Percentiles rank a stretch among this genome's conserved stretches.
Conservation (phyloP, 2,329 filamentous ascomycete genomes). For the Fusarium newnesense region DNA sequence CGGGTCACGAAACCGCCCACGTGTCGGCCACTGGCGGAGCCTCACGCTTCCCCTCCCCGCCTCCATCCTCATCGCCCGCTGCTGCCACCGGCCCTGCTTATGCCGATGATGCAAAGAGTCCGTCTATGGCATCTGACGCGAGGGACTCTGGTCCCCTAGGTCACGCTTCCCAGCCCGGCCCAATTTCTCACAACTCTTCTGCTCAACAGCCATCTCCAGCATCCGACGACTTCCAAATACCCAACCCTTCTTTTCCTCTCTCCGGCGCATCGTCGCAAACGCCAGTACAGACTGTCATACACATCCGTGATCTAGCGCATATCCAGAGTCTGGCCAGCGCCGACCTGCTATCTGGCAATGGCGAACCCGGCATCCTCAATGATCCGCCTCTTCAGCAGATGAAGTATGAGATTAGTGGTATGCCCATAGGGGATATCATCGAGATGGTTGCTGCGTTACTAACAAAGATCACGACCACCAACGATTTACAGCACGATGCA, state of each 20-base stretch:
- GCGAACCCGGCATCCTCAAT: slow-evolving; percentile 58
- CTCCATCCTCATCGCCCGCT: slow-evolving; percentile 63
- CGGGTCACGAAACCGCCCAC: slow-evolving; percentile 39
- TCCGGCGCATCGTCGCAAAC: slow-evolving; percentile 42
- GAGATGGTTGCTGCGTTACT: slow-evolving; percentile 98
- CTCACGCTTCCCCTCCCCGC: slow-evolving; percentile 64
- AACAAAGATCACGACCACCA: slow-evolving; percentile 97
- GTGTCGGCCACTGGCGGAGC: slow-evolving; percentile 52
- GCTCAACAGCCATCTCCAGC: slow-evolving; percentile 50
- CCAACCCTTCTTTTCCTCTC: slow-evolving; percentile 51
- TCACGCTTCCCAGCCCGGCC: slow-evolving; percentile 36
- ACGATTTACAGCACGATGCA: slow-evolving; percentile 93
- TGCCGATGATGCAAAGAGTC: slow-evolving; percentile 55
- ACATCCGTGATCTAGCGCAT: slow-evolving; percentile 88
- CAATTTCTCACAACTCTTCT: slow-evolving; percentile 28
- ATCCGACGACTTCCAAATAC: slow-evolving; percentile 51
- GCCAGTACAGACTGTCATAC: slow-evolving; percentile 67
- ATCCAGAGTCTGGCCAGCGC: slow-evolving; percentile 89
- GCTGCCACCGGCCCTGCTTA: slow-evolving; percentile 50
- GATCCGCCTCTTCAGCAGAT: slow-evolving; percentile 64
- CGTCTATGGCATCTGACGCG: slow-evolving; percentile 61
- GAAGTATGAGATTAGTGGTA: slow-evolving; percentile 94
- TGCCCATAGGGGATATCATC: slow-evolving; percentile 97
- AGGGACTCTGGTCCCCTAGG: slow-evolving; percentile 46
- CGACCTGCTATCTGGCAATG: slow-evolving; percentile 69